Conservation (phyloP, 495 filamentous ascomycete genomes). For the Schizothecium vesticola region DNA sequence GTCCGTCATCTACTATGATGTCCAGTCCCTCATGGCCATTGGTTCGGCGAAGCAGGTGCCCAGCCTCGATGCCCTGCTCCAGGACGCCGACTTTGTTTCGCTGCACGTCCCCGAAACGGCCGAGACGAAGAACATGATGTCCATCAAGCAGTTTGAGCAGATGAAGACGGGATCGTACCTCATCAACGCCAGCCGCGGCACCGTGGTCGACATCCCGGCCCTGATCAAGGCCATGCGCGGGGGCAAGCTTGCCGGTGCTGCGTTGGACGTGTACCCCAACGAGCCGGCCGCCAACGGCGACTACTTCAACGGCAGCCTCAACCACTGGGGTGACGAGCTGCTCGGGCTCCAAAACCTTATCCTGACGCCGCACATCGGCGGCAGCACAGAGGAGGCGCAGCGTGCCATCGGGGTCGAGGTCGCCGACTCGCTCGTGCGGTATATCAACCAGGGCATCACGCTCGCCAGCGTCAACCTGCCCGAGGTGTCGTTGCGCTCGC, state of each 20-base stretch:
- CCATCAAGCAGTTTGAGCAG: conserved; percentile 63
- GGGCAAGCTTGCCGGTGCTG: conserved; percentile 89
- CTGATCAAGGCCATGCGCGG: conserved; percentile 81
- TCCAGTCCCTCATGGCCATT: conserved; percentile 86
- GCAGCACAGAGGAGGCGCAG: conserved; percentile 96
- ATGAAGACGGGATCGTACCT: conserved; percentile 94
- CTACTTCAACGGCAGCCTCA: conserved; percentile 85
- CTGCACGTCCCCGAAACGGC: conserved; percentile 89
- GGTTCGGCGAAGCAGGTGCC: conserved; percentile 81
- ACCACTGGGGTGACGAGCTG: conserved; percentile 81
- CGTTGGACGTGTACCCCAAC: conserved; percentile 90
- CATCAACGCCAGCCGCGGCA: conserved; percentile 93
- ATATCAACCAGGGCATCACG: conserved; percentile 89
- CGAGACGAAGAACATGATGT: conserved; percentile 90
- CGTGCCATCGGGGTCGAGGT: conserved; percentile 95
- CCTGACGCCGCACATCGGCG: conserved; percentile 92
- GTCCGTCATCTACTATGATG: conserved; percentile 93
- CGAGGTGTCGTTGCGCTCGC: conserved; percentile 78
- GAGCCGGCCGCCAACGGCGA: conserved; percentile 92
- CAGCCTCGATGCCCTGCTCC: conserved; percentile 69
- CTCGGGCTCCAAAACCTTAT: conserved; percentile 86
- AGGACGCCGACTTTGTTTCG: conserved; percentile 80
- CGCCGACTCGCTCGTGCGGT: conserved; percentile 74
- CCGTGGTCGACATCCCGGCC: conserved; percentile 89
- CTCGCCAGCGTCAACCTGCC: conserved; percentile 93